phyloP scores from a whole-genome alignment of 768 basidiomycete species.

The Phylloporus sp. region DNA sequence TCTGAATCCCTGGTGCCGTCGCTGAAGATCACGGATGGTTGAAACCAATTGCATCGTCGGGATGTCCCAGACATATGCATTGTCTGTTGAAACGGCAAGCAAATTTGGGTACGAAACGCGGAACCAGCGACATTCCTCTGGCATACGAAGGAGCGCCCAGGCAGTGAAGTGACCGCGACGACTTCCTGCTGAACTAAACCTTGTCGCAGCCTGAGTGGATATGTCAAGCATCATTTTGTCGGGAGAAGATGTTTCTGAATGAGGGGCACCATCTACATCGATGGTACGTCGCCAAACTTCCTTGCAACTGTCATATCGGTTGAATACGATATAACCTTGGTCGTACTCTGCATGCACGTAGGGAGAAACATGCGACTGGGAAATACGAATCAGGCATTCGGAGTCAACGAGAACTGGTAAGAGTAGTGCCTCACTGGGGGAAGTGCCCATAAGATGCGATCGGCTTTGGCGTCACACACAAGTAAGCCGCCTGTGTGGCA shows the following conservation, averaged over 20 bases:
- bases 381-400: conserved; percentile 1
- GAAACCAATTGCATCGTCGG: conserved; percentile 46
- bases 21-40: conserved; percentile 26
- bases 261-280: conserved; percentile 27
- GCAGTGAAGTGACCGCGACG: conserved; percentile 55
- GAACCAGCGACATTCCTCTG: conserved; percentile 46
- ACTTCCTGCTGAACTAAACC: conserved; percentile 5
- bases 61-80: conserved; percentile 63
- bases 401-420: neutral
- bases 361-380: conserved; percentile 7
- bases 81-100: conserved; percentile 41
- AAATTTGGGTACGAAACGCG: conserved; percentile 68
- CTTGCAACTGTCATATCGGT: conserved; percentile 50
- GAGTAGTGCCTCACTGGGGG: conserved; percentile 34
- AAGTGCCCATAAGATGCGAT: conserved; percentile 63
- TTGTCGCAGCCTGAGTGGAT: conserved; percentile 20
- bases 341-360: conserved; percentile 72
- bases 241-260: conserved; percentile 30
- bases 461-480: conserved; percentile 71
- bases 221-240: conserved; percentile 26
- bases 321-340: conserved; percentile 67
- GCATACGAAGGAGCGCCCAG: conserved; percentile 53
- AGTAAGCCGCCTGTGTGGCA: conserved; percentile 49
- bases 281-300: conserved; percentile 66
- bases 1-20: neutral